phyloP scores from a whole-genome alignment of 768 basidiomycete species.

The Amanita inopinata region DNA sequence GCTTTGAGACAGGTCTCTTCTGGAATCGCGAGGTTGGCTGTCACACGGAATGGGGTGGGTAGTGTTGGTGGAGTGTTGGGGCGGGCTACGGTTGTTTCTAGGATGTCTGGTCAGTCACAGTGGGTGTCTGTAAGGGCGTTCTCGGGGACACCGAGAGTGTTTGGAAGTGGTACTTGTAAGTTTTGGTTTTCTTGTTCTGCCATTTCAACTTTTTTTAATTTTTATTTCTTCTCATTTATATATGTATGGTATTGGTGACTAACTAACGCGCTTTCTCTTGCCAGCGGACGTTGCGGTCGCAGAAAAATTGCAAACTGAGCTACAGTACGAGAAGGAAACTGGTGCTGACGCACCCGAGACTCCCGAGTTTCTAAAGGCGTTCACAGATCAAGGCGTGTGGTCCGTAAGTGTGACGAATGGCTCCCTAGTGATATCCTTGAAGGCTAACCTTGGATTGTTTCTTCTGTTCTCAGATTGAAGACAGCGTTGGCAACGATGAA shows the following conservation, averaged over 20 bases:
- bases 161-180: conserved; percentile 6
- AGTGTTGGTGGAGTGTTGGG: neutral
- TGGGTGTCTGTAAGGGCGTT: conserved; percentile 6
- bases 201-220: neutral
- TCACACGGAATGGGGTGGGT: too few relatives aligned
- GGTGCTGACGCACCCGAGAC: conserved; percentile 21
- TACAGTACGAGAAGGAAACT: conserved; percentile 75
- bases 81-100: neutral
- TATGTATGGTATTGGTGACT: neutral
- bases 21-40: neutral
- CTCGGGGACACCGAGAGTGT: conserved; percentile 13
- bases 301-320: conserved; percentile 71
- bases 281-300: conserved; percentile 68
- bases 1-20: conserved; percentile 8
- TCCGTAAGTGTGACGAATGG: conserved; percentile 46
- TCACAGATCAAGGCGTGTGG: conserved; percentile 74
- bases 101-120: neutral
- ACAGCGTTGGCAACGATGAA: conserved; percentile 69
- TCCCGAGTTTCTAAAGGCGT: conserved; percentile 73
- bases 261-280: conserved; percentile 3
- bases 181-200: neutral
- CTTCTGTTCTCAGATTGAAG: conserved; percentile 50
- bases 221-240: neutral
- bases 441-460: too few relatives aligned
- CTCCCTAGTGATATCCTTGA: too few relatives aligned